Evolutionary conservation across 306 rosid genomes (phyloP).

Genomic region (Prunus salicina): DNA sequence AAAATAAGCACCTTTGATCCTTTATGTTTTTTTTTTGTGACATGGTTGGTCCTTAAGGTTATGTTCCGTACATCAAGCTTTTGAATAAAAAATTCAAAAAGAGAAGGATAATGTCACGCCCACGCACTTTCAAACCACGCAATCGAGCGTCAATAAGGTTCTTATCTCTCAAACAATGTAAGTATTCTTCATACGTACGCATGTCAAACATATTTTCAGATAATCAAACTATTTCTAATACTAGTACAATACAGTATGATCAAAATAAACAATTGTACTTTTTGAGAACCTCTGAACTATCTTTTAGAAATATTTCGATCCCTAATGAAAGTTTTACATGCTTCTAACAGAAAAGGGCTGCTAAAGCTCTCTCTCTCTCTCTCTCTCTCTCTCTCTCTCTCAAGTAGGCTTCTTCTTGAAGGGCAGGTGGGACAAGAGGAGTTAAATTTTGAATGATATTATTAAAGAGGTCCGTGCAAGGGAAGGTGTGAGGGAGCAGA

Average conservation of each 20-base stretch:
- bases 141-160: background rate
- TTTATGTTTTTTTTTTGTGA: too few species aligned
- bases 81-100: background rate
- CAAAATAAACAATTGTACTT: too few species aligned
- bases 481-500: constrained; percentile 18
- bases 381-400: too few species aligned
- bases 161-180: background rate
- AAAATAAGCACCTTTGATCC: too few species aligned
- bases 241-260: too few species aligned
- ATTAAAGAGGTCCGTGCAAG: constrained; percentile 9
- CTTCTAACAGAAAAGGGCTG: too few species aligned
- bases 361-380: too few species aligned
- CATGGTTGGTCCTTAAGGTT: too few species aligned
- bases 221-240: too few species aligned
- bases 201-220: background rate
- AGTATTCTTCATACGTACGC: background rate
- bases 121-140: background rate
- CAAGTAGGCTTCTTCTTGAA: background rate
- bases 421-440: background rate
- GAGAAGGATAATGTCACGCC: background rate
- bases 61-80: background rate
- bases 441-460: background rate
- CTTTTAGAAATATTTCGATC: too few species aligned
- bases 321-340: too few species aligned
- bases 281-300: too few species aligned